Base-by-base conservation (phyloP, 2,329 filamentous ascomycete species). In the Fusarium albosuccineum region DNA sequence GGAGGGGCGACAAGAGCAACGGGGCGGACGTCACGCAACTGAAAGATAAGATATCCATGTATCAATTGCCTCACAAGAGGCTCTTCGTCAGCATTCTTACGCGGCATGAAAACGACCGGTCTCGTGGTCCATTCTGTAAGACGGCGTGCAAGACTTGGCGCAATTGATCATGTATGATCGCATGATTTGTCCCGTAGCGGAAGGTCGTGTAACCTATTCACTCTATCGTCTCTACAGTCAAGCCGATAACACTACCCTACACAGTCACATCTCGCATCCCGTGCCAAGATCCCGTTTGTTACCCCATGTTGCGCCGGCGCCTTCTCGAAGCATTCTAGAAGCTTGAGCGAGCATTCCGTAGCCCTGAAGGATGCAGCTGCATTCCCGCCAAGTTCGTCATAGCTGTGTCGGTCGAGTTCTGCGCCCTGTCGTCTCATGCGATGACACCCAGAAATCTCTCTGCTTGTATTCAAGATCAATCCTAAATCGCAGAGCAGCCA, bases 1-100 rank as follows among this genome's bases (percentile, higher is more conserved):
- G 46, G 56, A 57, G 57, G 56, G 57, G 63, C 51, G 48, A 62
- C 29, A 30, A 56, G 62, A 62, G 57, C 51, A 40, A 34, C 39
- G 14, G 14, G 10, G 52, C 10, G 10, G 52, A 40, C 42, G 44
- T 41, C 45, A 34, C 37, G 40, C 17, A 45, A 44, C 55, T 26
- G 30, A 33, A 49, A 56, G 45, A 64, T 51, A 64, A 17, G n/a
- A 41, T 49, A 57, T 13, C 40, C n/a, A 16, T 56, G 30, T 48
- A 30, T 6, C 26, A 30, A 22, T 22, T 11, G 17, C 17, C 17
- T 22, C 17, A 41, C 39, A 9, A 41, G 16, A 41, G 9, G 17
- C 10, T 5, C 16, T 22, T 22, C 42, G 42, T 45, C 42, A 30
- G 27, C 34, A 10, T 22, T 22, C 42, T 26, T 45, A 26, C n/a